Percentiles rank a stretch among this genome's conserved stretches.
These are phyloP conservation scores for Boletus barrowsii DNA, from an alignment of 768 basidiomycete genomes.

Conservation along the genomic window DNA sequence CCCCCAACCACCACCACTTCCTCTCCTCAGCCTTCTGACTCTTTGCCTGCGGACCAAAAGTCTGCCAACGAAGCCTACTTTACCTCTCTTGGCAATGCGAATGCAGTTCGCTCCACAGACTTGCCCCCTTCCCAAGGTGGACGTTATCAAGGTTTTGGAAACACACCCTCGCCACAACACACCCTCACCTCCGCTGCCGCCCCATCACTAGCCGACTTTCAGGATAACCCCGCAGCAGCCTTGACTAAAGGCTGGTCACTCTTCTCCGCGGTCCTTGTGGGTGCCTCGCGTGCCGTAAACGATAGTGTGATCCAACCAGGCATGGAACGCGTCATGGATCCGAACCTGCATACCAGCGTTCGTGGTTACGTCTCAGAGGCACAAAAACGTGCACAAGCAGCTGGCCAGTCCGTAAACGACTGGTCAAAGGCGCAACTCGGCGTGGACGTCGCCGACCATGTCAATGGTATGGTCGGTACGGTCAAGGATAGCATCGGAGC, in stretches of 20 bases:
- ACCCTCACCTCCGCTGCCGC: conserved; percentile 75
- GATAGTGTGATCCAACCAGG: conserved; percentile 92
- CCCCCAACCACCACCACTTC: conserved; percentile 31
- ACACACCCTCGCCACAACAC: conserved; percentile 68
- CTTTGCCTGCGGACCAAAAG: conserved; percentile 53
- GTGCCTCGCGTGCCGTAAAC: conserved; percentile 74
- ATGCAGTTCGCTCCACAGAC: conserved; percentile 71
- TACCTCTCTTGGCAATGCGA: conserved; percentile 75
- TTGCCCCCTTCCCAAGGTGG: conserved; percentile 94
- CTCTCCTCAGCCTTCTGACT: conserved; percentile 12
- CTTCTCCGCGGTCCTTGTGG: conserved; percentile 81
- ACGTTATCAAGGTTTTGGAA: conserved; percentile 90
- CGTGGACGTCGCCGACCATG: conserved; percentile 79
- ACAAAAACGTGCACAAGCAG: conserved; percentile 57
- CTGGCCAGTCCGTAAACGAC: conserved; percentile 65
- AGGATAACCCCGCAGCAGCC: conserved; percentile 82
- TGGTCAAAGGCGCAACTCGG: conserved; percentile 79
- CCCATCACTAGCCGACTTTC: conserved; percentile 77
- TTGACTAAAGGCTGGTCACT: conserved; percentile 94
- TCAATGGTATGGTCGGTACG: conserved; percentile 64
- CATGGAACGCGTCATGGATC: conserved; percentile 77
- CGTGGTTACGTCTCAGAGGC: conserved; percentile 70
- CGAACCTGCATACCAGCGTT: conserved; percentile 71
- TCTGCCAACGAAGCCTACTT: conserved; percentile 87
- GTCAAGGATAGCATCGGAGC: conserved; percentile 58